These are phyloP conservation scores for Penicillium ochrochloron DNA, from an alignment of 495 filamentous ascomycete genomes.

Conservation along the genomic window DNA sequence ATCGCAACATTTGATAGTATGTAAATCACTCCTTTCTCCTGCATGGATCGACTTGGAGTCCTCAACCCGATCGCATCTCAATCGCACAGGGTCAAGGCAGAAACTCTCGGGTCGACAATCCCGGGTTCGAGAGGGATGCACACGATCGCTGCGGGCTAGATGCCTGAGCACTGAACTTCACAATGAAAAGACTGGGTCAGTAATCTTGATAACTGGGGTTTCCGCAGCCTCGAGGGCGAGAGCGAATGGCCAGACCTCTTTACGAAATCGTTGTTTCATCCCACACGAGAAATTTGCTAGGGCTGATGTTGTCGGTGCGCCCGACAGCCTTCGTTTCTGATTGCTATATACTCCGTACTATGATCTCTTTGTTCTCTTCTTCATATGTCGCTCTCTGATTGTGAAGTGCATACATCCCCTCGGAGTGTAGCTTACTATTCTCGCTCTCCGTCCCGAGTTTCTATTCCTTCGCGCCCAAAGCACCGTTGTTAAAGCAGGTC, in stretches of 20 bases:
- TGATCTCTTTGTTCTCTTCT: not conserved
- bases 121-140: not conserved
- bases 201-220: conserved; percentile 4
- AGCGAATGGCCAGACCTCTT: conserved; percentile 1
- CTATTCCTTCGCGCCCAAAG: not conserved
- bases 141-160: conserved; percentile 11
- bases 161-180: not conserved
- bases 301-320: conserved; percentile 9
- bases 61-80: conserved; percentile 1
- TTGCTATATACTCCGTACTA: not conserved
- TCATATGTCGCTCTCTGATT: too few relatives aligned
- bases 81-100: not conserved
- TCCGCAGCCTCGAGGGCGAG: conserved; percentile 4
- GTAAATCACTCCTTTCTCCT: not conserved
- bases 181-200: not conserved
- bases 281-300: conserved; percentile 9
- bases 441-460: not conserved
- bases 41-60: conserved; percentile 10
- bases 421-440: not conserved
- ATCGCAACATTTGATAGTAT: not conserved
- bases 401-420: not conserved
- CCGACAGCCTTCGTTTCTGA: not conserved
- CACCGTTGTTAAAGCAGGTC: not conserved
- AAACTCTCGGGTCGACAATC: conserved; percentile 3
- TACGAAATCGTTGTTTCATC: conserved; percentile 11